phyloP scores from a whole-genome alignment of 2,329 filamentous ascomycete species.

The Emmonsia crescens region DNA sequence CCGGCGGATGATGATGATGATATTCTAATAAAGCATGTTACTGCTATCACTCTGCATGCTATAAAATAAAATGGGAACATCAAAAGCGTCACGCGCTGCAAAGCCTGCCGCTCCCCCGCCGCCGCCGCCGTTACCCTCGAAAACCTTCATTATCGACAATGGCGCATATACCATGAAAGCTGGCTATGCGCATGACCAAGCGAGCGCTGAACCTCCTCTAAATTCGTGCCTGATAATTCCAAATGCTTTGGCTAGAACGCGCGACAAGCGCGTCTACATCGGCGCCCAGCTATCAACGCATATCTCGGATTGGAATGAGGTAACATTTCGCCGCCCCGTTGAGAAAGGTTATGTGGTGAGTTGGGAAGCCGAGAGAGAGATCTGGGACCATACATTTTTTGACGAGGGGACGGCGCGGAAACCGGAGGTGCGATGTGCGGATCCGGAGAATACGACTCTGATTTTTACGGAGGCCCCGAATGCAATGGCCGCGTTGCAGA shows the following conservation, averaged over 20 bases:
- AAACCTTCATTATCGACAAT: constrained; percentile 84
- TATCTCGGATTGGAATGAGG: constrained; percentile 82
- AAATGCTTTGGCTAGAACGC: constrained; percentile 79
- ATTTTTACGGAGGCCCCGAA: constrained; percentile 81
- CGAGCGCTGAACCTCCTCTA: constrained; percentile 25
- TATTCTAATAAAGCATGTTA: neutral
- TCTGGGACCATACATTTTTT: constrained; percentile 87
- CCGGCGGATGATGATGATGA: neutral
- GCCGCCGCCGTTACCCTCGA: constrained; percentile 43
- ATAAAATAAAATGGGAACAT: constrained; percentile 19
- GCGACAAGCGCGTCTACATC: constrained; percentile 67
- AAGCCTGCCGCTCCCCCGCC: constrained; percentile 45
- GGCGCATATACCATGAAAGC: constrained; percentile 87
- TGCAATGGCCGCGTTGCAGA: constrained; percentile 66
- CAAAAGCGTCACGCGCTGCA: constrained; percentile 27
- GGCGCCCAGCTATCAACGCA: constrained; percentile 60
- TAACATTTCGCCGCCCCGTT: constrained; percentile 75
- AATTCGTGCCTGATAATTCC: constrained; percentile 58
- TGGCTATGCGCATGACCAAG: constrained; percentile 50
- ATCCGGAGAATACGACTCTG: constrained; percentile 71
- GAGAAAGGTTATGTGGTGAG: constrained; percentile 94
- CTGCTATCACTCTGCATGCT: neutral
- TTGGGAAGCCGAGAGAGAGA: constrained; percentile 90
- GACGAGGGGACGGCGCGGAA: constrained; percentile 53
- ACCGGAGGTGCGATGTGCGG: constrained; percentile 30